These are phyloP conservation scores for Aspergillus nomiae DNA, from an alignment of 2,329 filamentous ascomycete genomes.

Conservation along the genomic window DNA sequence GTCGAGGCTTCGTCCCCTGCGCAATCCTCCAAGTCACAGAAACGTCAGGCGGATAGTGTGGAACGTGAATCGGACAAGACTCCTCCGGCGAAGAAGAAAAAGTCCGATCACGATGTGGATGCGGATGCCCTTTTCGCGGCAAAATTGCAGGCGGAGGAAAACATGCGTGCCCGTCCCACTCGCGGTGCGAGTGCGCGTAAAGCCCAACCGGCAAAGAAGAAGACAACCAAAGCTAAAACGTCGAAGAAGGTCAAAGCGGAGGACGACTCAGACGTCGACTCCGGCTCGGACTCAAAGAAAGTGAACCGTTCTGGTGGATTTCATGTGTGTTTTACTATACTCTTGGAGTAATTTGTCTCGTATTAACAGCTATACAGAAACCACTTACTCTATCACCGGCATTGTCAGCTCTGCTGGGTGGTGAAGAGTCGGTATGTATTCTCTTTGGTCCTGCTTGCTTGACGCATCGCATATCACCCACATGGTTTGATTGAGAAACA, in stretches of 20 bases:
- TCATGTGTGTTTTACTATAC: conserved; percentile 58
- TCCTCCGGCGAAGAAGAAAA: conserved; percentile 61
- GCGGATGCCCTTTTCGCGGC: conserved; percentile 87
- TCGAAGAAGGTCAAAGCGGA: conserved; percentile 72
- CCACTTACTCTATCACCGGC: conserved; percentile 49
- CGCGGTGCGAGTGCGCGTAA: conserved; percentile 69
- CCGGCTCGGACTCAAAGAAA: conserved; percentile 63
- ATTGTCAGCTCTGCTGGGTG: conserved; percentile 47
- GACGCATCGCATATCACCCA: background rate
- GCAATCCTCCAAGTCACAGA: conserved; percentile 40
- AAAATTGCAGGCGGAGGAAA: conserved; percentile 88
- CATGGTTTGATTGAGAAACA: background rate
- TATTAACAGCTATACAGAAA: conserved; percentile 38
- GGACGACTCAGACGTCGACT: conserved; percentile 77
- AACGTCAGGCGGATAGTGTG: conserved; percentile 46
- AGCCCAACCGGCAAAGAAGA: conserved; percentile 64
- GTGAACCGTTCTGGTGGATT: conserved; percentile 83
- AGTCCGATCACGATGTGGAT: conserved; percentile 65
- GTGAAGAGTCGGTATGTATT: conserved; percentile 45
- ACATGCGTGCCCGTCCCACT: conserved; percentile 73
- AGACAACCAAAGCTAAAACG: conserved; percentile 53
- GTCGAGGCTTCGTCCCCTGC: conserved; percentile 34
- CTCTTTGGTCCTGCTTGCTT: background rate
- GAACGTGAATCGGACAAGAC: conserved; percentile 35
- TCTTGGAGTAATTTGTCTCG: background rate